Base-by-base conservation (phyloP, 164 flowering plant species). In the Liriodendron chinense region DNA sequence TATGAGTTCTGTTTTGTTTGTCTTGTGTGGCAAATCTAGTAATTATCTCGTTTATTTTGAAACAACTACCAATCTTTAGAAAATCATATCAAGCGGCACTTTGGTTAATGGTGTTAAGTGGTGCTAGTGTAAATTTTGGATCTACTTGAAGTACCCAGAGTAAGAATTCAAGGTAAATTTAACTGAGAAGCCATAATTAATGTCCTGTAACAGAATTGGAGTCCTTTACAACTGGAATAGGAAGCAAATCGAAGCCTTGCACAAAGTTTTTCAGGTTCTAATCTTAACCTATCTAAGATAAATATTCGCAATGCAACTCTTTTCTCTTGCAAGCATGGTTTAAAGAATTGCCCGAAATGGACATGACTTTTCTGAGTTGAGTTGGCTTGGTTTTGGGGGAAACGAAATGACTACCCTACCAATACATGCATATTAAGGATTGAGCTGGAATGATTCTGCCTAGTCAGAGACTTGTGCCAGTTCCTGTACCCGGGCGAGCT, bases 191-290 rank as follows among this genome's bases (percentile, higher is more conserved):
- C 83, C 80, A 80, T 80, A 89, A 89, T 85, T 88, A 92, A 95
- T 91, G 85, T 90, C 87, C 79, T 93, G 91, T 73, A 87, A 93
- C 98, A 95, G 98, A 93, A 89, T 82, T 57, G 96, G 98, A 95
- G 83, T 84, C 89, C 81, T 80, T 83, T 85, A 50, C 92, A 87
- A 80, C 96, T 90, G 96, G 96, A 93, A 83, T 92, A 92, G 98
- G 98, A 92, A 93, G 98, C 98, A 95, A 95, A 95, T 92, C 98
- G 85, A 95, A 93, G 99, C 98, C 99, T 81, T 95, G 99, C 98
- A 95, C 94, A 84, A 95, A 95, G 90, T 95, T 95, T 95, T 95
- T 93, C 98, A 95, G 98, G 98, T 95, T 92, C 87, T 78, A 91
- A 87, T 92, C 92, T 86, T 82, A 86, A 88, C 90, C 75, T 81